A percentile compares a stretch with the other conserved stretches of the same genome.
Evolutionary conservation across 75 land plant genomes (phyloP).

Genomic region (Isoetes taiwanensis): DNA sequence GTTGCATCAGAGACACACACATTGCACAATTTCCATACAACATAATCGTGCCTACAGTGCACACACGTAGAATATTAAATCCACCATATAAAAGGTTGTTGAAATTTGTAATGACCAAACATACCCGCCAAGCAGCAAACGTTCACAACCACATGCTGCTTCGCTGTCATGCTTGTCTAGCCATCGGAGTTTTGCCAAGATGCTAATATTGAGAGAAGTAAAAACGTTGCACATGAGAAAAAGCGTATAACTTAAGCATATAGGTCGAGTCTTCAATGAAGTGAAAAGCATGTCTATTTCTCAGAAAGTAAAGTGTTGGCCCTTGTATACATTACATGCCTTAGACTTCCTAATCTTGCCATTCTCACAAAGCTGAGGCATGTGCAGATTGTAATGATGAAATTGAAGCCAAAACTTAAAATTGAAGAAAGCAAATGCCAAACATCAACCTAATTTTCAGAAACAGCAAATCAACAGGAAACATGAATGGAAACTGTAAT

Average conservation of each 20-base stretch:
- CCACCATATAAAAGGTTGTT: not conserved
- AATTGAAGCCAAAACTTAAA: too few species aligned
- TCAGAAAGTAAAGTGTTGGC: too few species aligned
- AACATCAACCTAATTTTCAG: too few species aligned
- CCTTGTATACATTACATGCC: too few species aligned
- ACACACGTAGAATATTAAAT: not conserved
- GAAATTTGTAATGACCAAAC: not conserved
- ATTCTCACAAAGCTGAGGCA: too few species aligned
- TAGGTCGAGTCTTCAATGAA: too few species aligned
- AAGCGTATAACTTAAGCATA: too few species aligned
- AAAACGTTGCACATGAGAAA: too few species aligned
- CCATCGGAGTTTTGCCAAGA: slow-evolving; percentile 35
- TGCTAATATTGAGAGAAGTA: slow-evolving; percentile 4
- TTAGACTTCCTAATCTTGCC: too few species aligned
- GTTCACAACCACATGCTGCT: slow-evolving; percentile 14
- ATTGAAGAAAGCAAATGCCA: too few species aligned
- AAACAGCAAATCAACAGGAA: not conserved
- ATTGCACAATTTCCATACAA: slow-evolving; percentile 34
- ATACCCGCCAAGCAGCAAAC: slow-evolving; percentile 29
- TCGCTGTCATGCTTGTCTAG: slow-evolving; percentile 22
- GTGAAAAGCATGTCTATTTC: too few species aligned
- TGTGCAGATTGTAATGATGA: too few species aligned
- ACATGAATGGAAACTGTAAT: not conserved
- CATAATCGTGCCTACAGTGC: slow-evolving; percentile 29
- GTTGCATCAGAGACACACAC: slow-evolving; percentile 27